These are phyloP conservation scores for Sphaerulina vaccinii DNA, from an alignment of 2,329 filamentous ascomycete species.

Conservation along the genomic window DNA sequence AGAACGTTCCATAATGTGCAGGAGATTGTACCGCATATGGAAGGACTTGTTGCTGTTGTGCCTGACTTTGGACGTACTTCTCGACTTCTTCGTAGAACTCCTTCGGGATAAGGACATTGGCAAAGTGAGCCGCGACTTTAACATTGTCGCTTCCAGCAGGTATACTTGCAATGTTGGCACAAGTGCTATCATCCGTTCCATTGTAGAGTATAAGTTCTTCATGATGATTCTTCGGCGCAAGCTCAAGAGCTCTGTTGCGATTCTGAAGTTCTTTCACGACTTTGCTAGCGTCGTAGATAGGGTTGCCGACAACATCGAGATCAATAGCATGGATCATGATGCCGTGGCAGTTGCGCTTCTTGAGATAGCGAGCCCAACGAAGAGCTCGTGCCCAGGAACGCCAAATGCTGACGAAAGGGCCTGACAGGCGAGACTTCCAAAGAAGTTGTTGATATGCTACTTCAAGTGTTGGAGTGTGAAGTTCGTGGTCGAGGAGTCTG, in stretches of 20 bases:
- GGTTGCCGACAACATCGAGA: background rate
- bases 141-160: constrained; percentile 1
- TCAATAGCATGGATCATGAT: constrained; percentile 7
- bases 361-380: constrained; percentile 8
- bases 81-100: background rate
- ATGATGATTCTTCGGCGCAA: constrained; percentile 4
- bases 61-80: background rate
- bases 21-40: background rate
- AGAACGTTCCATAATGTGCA: background rate
- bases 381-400: constrained; percentile 9
- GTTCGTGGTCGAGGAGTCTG: background rate
- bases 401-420: constrained; percentile 10
- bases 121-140: constrained; percentile 1
- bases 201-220: constrained; percentile 7
- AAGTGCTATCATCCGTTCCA: background rate
- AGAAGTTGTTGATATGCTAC: constrained; percentile 11
- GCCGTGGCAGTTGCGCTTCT: background rate
- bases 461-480: background rate
- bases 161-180: background rate
- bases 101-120: constrained; percentile 2
- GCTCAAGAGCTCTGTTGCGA: background rate
- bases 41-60: background rate
- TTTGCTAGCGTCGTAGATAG: constrained; percentile 1
- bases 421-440: constrained; percentile 11
- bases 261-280: constrained; percentile 4